phyloP scores from a whole-genome alignment of 1,284 basidiomycete species.

The Ganoderma meredithae region DNA sequence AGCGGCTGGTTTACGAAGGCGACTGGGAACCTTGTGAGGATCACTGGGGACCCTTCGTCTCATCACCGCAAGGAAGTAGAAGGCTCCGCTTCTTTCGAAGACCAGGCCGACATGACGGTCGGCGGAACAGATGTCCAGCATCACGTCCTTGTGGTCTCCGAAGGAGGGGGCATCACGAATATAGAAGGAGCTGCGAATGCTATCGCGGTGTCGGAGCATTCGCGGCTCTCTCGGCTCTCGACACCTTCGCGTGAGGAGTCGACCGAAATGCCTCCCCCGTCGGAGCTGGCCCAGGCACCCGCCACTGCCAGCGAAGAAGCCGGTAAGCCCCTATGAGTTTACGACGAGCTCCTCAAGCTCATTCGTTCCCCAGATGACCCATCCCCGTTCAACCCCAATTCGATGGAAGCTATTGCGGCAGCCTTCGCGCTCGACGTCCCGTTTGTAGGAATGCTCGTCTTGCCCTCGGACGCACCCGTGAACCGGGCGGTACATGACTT shows the following conservation, averaged over 20 bases:
- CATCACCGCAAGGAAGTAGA: slow-evolving; percentile 18
- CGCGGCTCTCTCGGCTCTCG: slow-evolving; percentile 1
- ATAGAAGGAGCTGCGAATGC: slow-evolving; percentile 36
- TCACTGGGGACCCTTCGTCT: slow-evolving; percentile 44
- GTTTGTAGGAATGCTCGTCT: slow-evolving; percentile 66
- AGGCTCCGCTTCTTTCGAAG: slow-evolving; percentile 20
- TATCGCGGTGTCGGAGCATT: background rate
- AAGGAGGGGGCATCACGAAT: slow-evolving; percentile 58
- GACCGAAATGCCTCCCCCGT: slow-evolving; percentile 12
- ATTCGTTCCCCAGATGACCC: slow-evolving; percentile 45
- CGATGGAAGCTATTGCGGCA: slow-evolving; percentile 72
- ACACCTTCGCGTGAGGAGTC: slow-evolving; percentile 13
- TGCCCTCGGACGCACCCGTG: slow-evolving; percentile 66
- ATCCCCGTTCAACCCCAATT: slow-evolving; percentile 60
- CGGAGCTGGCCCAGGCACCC: slow-evolving; percentile 19
- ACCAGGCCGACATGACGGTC: slow-evolving; percentile 33
- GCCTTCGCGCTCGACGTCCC: slow-evolving; percentile 78
- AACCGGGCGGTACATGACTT: slow-evolving; percentile 69
- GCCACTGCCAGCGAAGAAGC: slow-evolving; percentile 14
- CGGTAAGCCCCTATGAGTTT: slow-evolving; percentile 15
- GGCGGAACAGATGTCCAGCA: slow-evolving; percentile 54
- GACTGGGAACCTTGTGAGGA: slow-evolving; percentile 52
- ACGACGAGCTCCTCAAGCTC: slow-evolving; percentile 12
- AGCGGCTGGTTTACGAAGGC: slow-evolving; percentile 62
- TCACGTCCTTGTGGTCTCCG: slow-evolving; percentile 66